phyloP scores from a whole-genome alignment of 2,329 filamentous ascomycete species.

The Cadophora gregata region DNA sequence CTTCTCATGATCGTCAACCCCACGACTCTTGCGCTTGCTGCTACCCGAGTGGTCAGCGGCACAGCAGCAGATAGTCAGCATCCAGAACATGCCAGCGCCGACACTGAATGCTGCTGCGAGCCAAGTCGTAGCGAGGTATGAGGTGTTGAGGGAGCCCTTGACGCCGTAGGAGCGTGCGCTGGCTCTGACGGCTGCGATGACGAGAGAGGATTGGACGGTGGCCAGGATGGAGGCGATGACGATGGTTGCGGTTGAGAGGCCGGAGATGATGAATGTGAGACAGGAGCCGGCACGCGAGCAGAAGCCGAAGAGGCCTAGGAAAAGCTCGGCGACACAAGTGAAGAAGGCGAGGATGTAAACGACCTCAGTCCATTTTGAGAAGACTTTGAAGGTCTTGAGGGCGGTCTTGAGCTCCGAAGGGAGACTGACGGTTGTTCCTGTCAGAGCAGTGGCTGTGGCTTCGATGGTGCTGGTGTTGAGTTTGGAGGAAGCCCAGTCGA shows the following conservation, averaged over 20 bases:
- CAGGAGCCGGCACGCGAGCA: slow-evolving; percentile 84
- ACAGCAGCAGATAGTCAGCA: slow-evolving; percentile 92
- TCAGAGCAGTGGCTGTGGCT: slow-evolving; percentile 51
- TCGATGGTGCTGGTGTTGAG: slow-evolving; percentile 71
- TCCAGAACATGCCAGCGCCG: slow-evolving; percentile 84
- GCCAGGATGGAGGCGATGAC: slow-evolving; percentile 73
- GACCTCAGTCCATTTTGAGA: slow-evolving; percentile 83
- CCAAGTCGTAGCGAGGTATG: slow-evolving; percentile 78
- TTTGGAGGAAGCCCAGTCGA: slow-evolving; percentile 78
- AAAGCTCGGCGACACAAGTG: slow-evolving; percentile 71
- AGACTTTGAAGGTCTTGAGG: slow-evolving; percentile 74
- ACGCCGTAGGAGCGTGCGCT: slow-evolving; percentile 76
- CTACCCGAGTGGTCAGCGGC: slow-evolving; percentile 30
- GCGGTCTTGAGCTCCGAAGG: slow-evolving; percentile 70
- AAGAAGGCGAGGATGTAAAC: slow-evolving; percentile 78
- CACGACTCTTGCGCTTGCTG: slow-evolving; percentile 26
- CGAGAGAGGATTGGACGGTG: slow-evolving; percentile 73
- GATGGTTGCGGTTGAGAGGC: slow-evolving; percentile 60
- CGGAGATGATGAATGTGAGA: slow-evolving; percentile 77
- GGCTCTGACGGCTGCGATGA: slow-evolving; percentile 71
- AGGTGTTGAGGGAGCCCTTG: slow-evolving; percentile 66
- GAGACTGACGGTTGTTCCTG: slow-evolving; percentile 64
- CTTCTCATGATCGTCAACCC: slow-evolving; percentile 41
- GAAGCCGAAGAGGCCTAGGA: slow-evolving; percentile 82
- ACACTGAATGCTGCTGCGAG: slow-evolving; percentile 79